Evolutionary conservation across 2,329 filamentous ascomycete genomes (phyloP), one percentile per base, ranked within the genome.

Genomic region (Botrytis deweyae): DNA sequence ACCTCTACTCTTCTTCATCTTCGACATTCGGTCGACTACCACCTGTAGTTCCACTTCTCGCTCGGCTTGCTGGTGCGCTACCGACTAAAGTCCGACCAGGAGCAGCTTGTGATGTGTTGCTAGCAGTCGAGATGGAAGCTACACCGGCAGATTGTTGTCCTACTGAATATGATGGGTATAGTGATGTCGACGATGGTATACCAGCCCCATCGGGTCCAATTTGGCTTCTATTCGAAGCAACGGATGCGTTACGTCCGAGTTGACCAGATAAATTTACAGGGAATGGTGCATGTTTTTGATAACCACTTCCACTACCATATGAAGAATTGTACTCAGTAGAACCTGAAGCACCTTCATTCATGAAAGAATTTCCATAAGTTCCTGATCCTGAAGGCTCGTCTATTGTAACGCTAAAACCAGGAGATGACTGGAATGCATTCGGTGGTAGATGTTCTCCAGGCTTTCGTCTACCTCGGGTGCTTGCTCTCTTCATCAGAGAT

Each of bases 401-500:
- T 59, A 65, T 70, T 16, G 72, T 73, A 52, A 73, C 72, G n/a
- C 66, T 71, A 22, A 73, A 70, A 12, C 72, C 67, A 55, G 70
- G 61, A n/a, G 58, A n/a, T 12, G 58, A 42, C 16, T 40, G 58
- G 10, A 52, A 44, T 73, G 67, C n/a, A 22, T 49, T 61, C 14
- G 40, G 36, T 7, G 78, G 78, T 1, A 79, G 16, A 49, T 69
- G 65, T 25, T 81, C 80, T 36, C 80, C 80, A 7, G 78, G 78
- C 58, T 72, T 75, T 46, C 80, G 72, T 55, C 78, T 73, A 20
- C 80, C 80, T 9, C 79, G 73, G 0, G 80, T 81, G 20, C 73
- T 76, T 52, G 76, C 76, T 33, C 80, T 76, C 66, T 81, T 80
- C n/a, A 81, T 49, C 0, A 82, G 74, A 9, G 75, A 76, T 46